phyloP scores from a whole-genome alignment of 2,329 filamentous ascomycete species.

The Escovopsis sp. region DNA sequence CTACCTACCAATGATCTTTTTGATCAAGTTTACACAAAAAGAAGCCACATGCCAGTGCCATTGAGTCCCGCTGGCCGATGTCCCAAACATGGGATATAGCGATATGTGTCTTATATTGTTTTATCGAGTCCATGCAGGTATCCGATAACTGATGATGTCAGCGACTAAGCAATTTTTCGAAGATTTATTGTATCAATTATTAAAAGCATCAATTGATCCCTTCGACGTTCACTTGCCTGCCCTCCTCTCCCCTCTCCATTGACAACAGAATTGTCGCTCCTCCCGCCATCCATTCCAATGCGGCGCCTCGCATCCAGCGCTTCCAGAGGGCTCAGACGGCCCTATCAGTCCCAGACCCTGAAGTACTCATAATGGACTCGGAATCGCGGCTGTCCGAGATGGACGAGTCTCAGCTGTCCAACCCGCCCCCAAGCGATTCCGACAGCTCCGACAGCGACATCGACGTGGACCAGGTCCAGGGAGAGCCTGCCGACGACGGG shows the following conservation, averaged over 20 bases:
- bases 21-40: no score
- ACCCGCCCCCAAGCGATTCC: slow-evolving; percentile 10
- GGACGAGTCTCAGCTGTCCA: slow-evolving; percentile 19
- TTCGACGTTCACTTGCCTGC: not conserved
- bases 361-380: slow-evolving; percentile 13
- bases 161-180: slow-evolving; percentile 1
- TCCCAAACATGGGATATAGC: no score
- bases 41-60: no score
- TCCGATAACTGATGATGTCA: slow-evolving; percentile 1
- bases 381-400: slow-evolving; percentile 17
- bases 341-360: not conserved
- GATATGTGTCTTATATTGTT: no score
- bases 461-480: not conserved
- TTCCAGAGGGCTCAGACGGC: not conserved
- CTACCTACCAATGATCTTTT: no score
- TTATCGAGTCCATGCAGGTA: no score
- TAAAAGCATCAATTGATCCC: no score
- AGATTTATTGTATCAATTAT: no score
- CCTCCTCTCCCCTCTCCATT: slow-evolving; percentile 3
- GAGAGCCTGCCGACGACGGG: slow-evolving; percentile 1
- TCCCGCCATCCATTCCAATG: slow-evolving; percentile 3
- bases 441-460: slow-evolving; percentile 14
- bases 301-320: not conserved
- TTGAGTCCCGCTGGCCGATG: no score
- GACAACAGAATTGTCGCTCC: not conserved